Evolutionary conservation across 1,284 basidiomycete genomes (phyloP).

Genomic region (Moniliella sp.): DNA sequence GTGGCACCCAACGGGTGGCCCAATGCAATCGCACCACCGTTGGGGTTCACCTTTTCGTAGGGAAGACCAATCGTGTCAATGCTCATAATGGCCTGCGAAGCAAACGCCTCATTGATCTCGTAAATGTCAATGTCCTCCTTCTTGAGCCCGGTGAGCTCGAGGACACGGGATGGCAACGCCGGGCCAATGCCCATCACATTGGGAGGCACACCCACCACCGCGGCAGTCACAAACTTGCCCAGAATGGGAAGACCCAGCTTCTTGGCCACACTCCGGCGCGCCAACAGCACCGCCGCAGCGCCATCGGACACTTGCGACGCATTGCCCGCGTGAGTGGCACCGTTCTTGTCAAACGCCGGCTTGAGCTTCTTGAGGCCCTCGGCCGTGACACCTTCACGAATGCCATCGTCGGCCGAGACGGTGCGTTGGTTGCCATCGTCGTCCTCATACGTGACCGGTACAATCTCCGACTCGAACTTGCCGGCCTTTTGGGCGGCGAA

Average conservation of each 20-base stretch:
- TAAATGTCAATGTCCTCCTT: constrained; percentile 55
- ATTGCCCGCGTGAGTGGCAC: constrained; percentile 65
- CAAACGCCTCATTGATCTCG: constrained; percentile 80
- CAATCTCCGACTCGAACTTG: constrained; percentile 54
- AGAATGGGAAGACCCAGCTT: constrained; percentile 52
- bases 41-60: constrained; percentile 46
- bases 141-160: constrained; percentile 47
- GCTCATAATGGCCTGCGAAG: constrained; percentile 65
- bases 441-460: constrained; percentile 38
- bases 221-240: constrained; percentile 56
- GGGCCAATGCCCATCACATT: constrained; percentile 57
- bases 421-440: constrained; percentile 41
- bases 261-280: constrained; percentile 64
- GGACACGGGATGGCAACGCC: constrained; percentile 45
- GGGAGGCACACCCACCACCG: constrained; percentile 51
- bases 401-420: constrained; percentile 57
- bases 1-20: constrained; percentile 75
- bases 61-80: constrained; percentile 52
- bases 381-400: constrained; percentile 53
- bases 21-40: constrained; percentile 70
- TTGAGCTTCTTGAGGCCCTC: constrained; percentile 49
- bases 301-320: constrained; percentile 62
- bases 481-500: constrained; percentile 45
- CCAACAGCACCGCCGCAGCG: constrained; percentile 60
- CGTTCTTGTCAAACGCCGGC: constrained; percentile 59